These are phyloP conservation scores for Clavispora asparagi DNA, from an alignment of 805 yeast genomes.

Conservation along the genomic window DNA sequence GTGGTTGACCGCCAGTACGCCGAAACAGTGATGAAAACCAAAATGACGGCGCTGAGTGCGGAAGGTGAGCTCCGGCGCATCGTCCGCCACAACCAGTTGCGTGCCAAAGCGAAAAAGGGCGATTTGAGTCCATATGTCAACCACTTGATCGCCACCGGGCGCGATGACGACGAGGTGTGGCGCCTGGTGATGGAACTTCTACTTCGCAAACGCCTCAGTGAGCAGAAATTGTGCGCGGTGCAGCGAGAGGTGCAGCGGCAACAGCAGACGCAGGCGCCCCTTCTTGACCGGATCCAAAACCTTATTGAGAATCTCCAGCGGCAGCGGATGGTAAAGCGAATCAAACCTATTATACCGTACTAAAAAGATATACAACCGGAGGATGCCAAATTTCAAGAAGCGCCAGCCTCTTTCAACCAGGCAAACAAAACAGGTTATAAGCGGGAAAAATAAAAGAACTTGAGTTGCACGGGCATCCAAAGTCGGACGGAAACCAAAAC, in stretches of 20 bases:
- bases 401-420: conserved; percentile 1
- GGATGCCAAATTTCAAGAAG: background rate
- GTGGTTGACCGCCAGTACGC: background rate
- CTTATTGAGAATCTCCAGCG: background rate
- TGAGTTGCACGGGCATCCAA: background rate
- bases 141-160: background rate
- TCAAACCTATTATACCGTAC: background rate
- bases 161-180: background rate
- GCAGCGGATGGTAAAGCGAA: background rate
- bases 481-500: background rate
- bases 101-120: background rate
- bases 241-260: background rate
- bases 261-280: background rate
- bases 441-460: background rate
- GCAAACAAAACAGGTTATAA: background rate
- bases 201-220: background rate
- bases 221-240: background rate
- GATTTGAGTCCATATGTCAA: background rate
- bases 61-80: background rate
- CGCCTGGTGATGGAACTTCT: background rate
- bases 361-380: background rate
- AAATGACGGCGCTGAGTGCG: background rate
- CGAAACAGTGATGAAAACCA: background rate
- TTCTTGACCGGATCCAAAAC: background rate
- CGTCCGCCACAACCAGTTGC: background rate